These are phyloP conservation scores for Phytopythium montanum DNA, from an alignment of 352 stramenopile species.

Conservation along the genomic window DNA sequence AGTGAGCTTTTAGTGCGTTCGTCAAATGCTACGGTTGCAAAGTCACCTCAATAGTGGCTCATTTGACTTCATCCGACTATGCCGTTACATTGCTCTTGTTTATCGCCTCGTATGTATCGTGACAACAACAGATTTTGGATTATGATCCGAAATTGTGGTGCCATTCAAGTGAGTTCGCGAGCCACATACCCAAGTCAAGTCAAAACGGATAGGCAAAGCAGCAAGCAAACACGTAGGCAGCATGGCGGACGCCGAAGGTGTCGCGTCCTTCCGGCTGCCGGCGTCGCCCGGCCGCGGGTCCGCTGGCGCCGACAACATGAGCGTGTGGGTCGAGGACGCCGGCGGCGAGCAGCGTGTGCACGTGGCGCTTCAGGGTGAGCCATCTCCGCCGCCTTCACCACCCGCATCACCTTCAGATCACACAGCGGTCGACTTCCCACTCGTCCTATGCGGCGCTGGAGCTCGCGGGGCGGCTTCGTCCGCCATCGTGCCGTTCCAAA, in stretches of 20 bases:
- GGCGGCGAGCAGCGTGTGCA: constrained; percentile 47
- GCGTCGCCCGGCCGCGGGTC: constrained; percentile 52
- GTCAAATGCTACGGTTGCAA: no score
- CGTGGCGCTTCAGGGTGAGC: constrained; percentile 23
- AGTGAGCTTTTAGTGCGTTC: no score
- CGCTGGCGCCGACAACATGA: constrained; percentile 43
- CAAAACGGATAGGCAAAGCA: background rate
- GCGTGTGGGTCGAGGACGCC: constrained; percentile 50
- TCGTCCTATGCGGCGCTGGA: constrained; percentile 42
- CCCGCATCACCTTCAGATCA: background rate
- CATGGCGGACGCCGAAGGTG: constrained; percentile 13
- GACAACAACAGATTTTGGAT: no score
- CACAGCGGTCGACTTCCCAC: constrained; percentile 42
- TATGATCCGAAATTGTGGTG: no score
- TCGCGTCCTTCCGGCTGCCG: constrained; percentile 67
- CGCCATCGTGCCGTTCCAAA: constrained; percentile 79
- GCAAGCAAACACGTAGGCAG: background rate
- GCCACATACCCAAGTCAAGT: background rate
- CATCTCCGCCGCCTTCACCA: background rate
- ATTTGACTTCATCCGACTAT: no score
- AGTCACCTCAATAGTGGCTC: no score
- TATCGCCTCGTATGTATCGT: no score
- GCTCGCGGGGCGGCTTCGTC: constrained; percentile 22
- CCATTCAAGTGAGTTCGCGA: no score
- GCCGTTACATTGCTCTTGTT: no score